phyloP scores from a whole-genome alignment of 75 land plant species.

The Picea glauca region DNA sequence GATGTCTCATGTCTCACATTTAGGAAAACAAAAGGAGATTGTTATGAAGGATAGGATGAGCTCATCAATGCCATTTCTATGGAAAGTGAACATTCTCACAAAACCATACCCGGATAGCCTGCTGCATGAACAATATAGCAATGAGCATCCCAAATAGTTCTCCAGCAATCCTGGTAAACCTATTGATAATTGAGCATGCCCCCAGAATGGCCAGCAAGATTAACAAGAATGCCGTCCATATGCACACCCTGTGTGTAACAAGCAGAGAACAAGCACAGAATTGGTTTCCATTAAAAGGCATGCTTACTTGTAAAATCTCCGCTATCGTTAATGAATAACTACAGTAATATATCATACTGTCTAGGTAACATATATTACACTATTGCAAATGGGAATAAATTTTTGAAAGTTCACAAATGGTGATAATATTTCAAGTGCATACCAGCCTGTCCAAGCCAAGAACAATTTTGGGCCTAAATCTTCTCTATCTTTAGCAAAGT shows the following conservation, averaged over 20 bases:
- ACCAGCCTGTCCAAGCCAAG: conserved; percentile 95
- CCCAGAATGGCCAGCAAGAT: conserved; percentile 75
- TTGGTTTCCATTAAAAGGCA: background rate
- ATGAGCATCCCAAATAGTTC: conserved; percentile 94
- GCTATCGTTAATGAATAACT: background rate
- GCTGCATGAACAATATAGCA: conserved; percentile 95
- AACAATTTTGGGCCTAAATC: conserved; percentile 67
- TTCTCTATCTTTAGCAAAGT: conserved; percentile 74
- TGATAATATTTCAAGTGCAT: conserved; percentile 4
- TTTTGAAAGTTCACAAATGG: background rate
- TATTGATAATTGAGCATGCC: conserved; percentile 91
- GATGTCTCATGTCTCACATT: no score
- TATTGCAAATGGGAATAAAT: background rate
- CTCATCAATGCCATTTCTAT: background rate
- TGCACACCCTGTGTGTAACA: conserved; percentile 72
- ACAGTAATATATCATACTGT: background rate
- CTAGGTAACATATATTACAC: background rate
- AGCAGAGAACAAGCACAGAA: background rate
- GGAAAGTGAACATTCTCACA: background rate
- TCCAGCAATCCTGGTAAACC: conserved; percentile 93
- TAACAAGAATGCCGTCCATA: conserved; percentile 80
- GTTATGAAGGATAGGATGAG: no score
- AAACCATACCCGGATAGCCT: conserved; percentile 76
- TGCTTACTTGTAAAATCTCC: background rate
- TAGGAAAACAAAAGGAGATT: no score